phyloP scores from a whole-genome alignment of 345 rosid species.

The Rhizophora mangle region DNA sequence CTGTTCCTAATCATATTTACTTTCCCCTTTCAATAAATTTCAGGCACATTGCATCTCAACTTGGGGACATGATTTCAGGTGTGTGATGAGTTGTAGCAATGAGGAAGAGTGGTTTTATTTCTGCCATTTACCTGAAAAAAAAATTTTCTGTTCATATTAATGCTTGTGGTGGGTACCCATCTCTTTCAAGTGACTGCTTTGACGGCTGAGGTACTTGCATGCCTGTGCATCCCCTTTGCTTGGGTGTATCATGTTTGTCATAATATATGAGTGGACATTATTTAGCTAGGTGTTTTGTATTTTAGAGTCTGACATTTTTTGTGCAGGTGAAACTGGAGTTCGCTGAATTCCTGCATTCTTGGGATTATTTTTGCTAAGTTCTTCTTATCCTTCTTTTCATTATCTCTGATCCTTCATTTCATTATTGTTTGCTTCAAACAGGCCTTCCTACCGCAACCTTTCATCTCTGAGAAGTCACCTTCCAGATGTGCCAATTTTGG shows the following conservation, averaged over 20 bases:
- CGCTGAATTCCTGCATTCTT: slow-evolving; percentile 3
- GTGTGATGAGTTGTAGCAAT: slow-evolving; percentile 25
- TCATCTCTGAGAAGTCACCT: slow-evolving; percentile 69
- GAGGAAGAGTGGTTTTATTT: background rate
- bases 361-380: slow-evolving; percentile 5
- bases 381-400: background rate
- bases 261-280: no score
- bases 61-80: slow-evolving; percentile 99
- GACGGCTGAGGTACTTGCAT: background rate
- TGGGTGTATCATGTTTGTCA: background rate
- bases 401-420: background rate
- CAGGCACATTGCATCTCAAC: slow-evolving; percentile 98
- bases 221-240: background rate
- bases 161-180: background rate
- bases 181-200: background rate
- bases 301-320: no score
- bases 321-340: background rate
- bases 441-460: slow-evolving; percentile 88
- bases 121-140: background rate
- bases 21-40: slow-evolving; percentile 23
- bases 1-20: slow-evolving; percentile 10
- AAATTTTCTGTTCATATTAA: background rate
- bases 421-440: slow-evolving; percentile 24
- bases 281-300: no score
- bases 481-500: slow-evolving; percentile 80